Evolutionary conservation across 2,329 filamentous ascomycete species (phyloP).

Genomic region (Aspergillus sp.): DNA sequence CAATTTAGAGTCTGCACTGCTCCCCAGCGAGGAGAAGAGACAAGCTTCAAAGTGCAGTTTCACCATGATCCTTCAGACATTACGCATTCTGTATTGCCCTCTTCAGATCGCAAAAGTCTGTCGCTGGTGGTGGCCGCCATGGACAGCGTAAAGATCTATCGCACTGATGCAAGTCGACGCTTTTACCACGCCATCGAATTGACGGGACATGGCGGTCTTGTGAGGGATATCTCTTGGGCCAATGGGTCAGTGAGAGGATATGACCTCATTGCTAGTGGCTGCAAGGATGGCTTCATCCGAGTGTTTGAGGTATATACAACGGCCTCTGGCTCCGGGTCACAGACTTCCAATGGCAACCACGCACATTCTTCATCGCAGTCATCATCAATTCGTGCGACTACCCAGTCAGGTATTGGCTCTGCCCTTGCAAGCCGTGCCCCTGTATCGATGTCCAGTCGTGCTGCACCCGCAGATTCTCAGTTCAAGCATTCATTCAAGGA

Average conservation of each 20-base stretch:
- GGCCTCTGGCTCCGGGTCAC: conserved; percentile 28
- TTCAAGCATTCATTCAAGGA: conserved; percentile 46
- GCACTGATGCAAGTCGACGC: conserved; percentile 71
- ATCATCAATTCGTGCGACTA: conserved; percentile 33
- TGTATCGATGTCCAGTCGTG: conserved; percentile 33
- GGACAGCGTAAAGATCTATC: conserved; percentile 78
- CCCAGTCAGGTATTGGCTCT: conserved; percentile 46
- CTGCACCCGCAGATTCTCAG: conserved; percentile 36
- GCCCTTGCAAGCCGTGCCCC: conserved; percentile 42
- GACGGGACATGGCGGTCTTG: conserved; percentile 70
- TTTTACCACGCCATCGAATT: conserved; percentile 85
- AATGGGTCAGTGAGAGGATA: conserved; percentile 87
- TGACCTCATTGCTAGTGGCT: conserved; percentile 87
- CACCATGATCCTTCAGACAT: conserved; percentile 75
- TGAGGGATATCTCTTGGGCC: conserved; percentile 89
- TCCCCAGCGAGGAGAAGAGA: conserved; percentile 79
- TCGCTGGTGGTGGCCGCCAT: conserved; percentile 84
- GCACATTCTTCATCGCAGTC: conserved; percentile 30
- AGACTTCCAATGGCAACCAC: conserved; percentile 30
- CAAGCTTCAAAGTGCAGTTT: conserved; percentile 81
- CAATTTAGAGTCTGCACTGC: conserved; percentile 71
- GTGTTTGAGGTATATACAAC: conserved; percentile 70
- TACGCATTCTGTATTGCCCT: conserved; percentile 76
- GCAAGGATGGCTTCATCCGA: conserved; percentile 84
- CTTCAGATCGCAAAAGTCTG: conserved; percentile 76